These are phyloP conservation scores for Cystobasidiaceae sp. DNA, from an alignment of 1,284 basidiomycete species.

Conservation along the genomic window DNA sequence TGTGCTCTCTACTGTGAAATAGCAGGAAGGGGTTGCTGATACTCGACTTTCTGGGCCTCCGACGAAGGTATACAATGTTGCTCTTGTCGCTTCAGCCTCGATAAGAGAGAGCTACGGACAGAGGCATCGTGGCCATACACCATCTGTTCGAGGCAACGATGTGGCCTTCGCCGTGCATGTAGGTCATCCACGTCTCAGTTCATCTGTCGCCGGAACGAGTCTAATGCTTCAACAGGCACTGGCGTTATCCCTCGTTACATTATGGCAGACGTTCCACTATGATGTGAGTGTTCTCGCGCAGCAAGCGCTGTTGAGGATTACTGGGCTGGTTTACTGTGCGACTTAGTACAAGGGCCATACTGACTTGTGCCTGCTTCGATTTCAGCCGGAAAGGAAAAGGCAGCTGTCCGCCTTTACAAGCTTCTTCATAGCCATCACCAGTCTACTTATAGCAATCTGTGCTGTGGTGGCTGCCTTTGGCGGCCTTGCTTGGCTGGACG, in stretches of 20 bases:
- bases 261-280: slow-evolving; percentile 46
- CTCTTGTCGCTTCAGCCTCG: slow-evolving; percentile 44
- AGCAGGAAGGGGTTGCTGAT: background rate
- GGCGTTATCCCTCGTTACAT: slow-evolving; percentile 29
- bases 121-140: slow-evolving; percentile 48
- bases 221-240: too few species aligned
- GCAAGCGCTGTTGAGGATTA: background rate
- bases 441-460: slow-evolving; percentile 70
- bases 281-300: slow-evolving; percentile 53
- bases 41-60: background rate
- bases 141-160: slow-evolving; percentile 48
- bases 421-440: slow-evolving; percentile 18
- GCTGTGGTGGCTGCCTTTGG: slow-evolving; percentile 66
- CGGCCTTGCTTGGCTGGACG: slow-evolving; percentile 49
- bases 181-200: too few species aligned
- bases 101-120: slow-evolving; percentile 47
- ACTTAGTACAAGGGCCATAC: background rate
- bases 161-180: slow-evolving; percentile 50
- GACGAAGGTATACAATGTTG: slow-evolving; percentile 45
- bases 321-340: background rate
- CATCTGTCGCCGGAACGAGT: too few species aligned
- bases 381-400: slow-evolving; percentile 27
- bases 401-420: background rate
- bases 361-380: background rate
- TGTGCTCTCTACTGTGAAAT: slow-evolving; percentile 8